Evolutionary conservation across 176 grass and related monocot species (phyloP), one percentile per base, ranked within the genome.

Genomic region (Oryza longistaminata): DNA sequence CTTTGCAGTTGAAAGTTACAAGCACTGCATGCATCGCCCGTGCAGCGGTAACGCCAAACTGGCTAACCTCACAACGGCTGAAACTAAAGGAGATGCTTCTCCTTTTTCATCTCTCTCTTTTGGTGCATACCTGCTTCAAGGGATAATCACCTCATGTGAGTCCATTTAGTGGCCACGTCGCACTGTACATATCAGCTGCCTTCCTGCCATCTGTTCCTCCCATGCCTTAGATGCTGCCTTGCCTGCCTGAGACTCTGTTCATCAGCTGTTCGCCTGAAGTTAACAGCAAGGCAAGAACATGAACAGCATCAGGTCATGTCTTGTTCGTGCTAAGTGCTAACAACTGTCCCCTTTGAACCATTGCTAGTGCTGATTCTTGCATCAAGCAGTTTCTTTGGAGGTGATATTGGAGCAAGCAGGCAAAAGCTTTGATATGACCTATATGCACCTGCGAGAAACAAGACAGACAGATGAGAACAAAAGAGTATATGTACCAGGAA

Each of bases 121-220:
- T 82, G 39, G 66, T 58, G 26, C 86, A 50, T 77, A 70, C 11
- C 65, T 71, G 34, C 72, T 71, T 24, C 33, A 77, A 71, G 52
- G 26, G 79, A 37, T 77, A 73, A 77, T 77, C 52, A 14, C 66
- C 62, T 82, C 86, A 88, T 83, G 86, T 77, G 80, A 89, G 29
- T 75, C 78, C 83, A 89, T 81, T 89, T 83, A 85, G 79, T 86
- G 82, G 76, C 75, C 83, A 84, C 78, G 78, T 82, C 78, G 81
- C 52, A 31, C 62, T 40, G 39, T 8, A 82, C 71, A 45, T 55
- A 70, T 52, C 49, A 76, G 65, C 81, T 46, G 78, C 76, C 81
- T 46, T 73, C 76, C 52, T 27, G 22, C 53, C 53, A 58, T 65
- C 81, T 53, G 61, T 65, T 80, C 71, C 71, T 85, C 65, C 87